Evolutionary conservation across 2,329 filamentous ascomycete genomes (phyloP), one percentile per base, ranked within the genome.

Genomic region (Paracorniculantispora psalliotae): DNA sequence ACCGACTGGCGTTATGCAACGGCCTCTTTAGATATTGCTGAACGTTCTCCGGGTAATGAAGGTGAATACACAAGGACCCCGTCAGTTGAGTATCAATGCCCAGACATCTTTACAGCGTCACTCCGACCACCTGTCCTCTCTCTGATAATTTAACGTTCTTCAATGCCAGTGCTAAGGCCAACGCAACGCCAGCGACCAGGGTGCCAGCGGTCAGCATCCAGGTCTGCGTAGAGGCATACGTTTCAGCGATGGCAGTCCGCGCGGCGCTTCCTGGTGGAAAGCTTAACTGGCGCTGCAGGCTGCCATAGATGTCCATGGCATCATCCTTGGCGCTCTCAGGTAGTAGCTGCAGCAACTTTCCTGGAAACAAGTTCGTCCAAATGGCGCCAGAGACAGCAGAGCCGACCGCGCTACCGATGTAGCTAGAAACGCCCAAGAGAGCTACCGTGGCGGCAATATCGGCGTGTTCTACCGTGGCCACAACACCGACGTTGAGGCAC

Each of bases 401-500:
- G 6, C 65, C 65, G 10, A 67, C 35, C 1, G 65, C 64, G 15
- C 60, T 60, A 28, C 65, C 61, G 12, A 59, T 52, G n/a, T 10
- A 37, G 4, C 48, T 23, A 21, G 39, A 53, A 37, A 53, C 48
- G 28, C 17, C 17, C 21, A 52, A 41, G 8, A 59, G 28, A 15
- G 57, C 48, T 10, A 59, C 21, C 4, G 23, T 41, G 15, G 51
- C 48, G 10, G 57, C 57, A 7, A 59, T 17, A n/a, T 59, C 33
- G 23, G 39, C 26, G 19, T 86, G 82, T 8, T 74, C 75, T 2
- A 77, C 78, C 1, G 80, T 82, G 1, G 84, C 80, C 72, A 87
- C 83, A 54, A 81, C 78, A 10, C 81, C 81, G 49, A 86, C 76
- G 65, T 87, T 79, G 59, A 82, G 77, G 53, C 78, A 78, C 49